Conservation (phyloP, 2,329 filamentous ascomycete species). For the Aspergillus sp. region DNA sequence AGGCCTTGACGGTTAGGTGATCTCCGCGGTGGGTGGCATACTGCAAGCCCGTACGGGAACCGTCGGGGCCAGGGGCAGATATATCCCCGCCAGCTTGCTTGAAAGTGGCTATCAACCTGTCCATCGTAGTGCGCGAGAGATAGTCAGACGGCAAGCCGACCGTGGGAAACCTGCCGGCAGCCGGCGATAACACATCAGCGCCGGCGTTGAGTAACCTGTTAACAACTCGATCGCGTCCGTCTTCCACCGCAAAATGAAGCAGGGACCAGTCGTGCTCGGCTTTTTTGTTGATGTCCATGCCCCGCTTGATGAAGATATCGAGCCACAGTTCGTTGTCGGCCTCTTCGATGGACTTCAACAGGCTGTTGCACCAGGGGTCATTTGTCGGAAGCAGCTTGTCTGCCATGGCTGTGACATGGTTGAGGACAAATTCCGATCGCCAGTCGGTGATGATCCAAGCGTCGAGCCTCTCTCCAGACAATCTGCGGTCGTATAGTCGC, state of each 20-base stretch:
- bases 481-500: not conserved
- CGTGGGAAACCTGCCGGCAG: not conserved
- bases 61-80: not conserved
- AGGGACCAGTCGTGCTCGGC: too few relatives aligned
- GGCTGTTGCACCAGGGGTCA: too few relatives aligned
- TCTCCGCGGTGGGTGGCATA: not conserved
- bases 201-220: not conserved
- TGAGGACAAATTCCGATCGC: not conserved
- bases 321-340: too few relatives aligned
- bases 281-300: too few relatives aligned
- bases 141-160: not conserved
- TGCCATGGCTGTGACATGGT: too few relatives aligned
- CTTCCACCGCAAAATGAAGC: too few relatives aligned
- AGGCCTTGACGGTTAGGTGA: not conserved
- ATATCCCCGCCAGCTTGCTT: not conserved
- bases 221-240: too few relatives aligned
- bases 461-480: not conserved
- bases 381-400: too few relatives aligned
- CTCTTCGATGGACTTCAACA: too few relatives aligned
- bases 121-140: not conserved
- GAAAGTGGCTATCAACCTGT: not conserved
- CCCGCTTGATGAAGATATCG: too few relatives aligned
- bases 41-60: not conserved
- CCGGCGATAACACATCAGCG: not conserved
- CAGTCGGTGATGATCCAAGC: not conserved